Evolutionary conservation across 1,284 basidiomycete species (phyloP).

Genomic region (Leccinum pachyderme): DNA sequence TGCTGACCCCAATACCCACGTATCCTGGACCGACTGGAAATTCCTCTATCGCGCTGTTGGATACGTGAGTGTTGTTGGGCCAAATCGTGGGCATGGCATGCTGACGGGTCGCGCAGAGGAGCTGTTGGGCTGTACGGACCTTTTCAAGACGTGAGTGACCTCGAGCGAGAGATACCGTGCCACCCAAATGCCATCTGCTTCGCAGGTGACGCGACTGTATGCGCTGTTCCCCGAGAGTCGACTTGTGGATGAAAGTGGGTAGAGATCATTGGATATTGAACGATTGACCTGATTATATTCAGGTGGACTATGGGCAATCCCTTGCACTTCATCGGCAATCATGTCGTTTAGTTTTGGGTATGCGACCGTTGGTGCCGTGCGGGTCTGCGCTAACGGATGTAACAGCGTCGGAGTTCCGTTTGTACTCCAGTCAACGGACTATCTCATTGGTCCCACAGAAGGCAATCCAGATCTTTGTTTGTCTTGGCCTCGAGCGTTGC

Average conservation of each 20-base stretch:
- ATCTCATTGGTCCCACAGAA: conserved; percentile 72
- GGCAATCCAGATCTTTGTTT: conserved; percentile 72
- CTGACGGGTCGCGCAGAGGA: conserved; percentile 48
- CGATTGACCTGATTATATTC: conserved; percentile 6
- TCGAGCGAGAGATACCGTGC: not conserved
- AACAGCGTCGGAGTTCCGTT: conserved; percentile 24
- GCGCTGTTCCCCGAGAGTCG: conserved; percentile 62
- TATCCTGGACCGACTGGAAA: conserved; percentile 60
- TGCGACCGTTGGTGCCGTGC: conserved; percentile 13
- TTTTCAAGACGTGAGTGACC: conserved; percentile 63
- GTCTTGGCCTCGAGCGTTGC: conserved; percentile 74
- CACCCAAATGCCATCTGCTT: conserved; percentile 7
- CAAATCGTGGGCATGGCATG: not conserved
- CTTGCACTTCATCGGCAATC: conserved; percentile 66
- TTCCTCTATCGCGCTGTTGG: conserved; percentile 70
- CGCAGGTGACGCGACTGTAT: conserved; percentile 70
- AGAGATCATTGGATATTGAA: not conserved
- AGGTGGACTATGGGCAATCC: conserved; percentile 81
- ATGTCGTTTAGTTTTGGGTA: conserved; percentile 78
- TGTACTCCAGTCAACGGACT: conserved; percentile 74
- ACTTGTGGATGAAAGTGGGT: conserved; percentile 59
- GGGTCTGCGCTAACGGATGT: conserved; percentile 2
- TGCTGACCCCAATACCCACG: conserved; percentile 59
- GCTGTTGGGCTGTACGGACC: conserved; percentile 80
- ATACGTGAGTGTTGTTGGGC: conserved; percentile 52